Percentiles rank a stretch among this genome's conserved stretches.
These are phyloP conservation scores for Saccharomyces hybrid DNA, from an alignment of 1,139 yeast species.

Conservation along the genomic window DNA sequence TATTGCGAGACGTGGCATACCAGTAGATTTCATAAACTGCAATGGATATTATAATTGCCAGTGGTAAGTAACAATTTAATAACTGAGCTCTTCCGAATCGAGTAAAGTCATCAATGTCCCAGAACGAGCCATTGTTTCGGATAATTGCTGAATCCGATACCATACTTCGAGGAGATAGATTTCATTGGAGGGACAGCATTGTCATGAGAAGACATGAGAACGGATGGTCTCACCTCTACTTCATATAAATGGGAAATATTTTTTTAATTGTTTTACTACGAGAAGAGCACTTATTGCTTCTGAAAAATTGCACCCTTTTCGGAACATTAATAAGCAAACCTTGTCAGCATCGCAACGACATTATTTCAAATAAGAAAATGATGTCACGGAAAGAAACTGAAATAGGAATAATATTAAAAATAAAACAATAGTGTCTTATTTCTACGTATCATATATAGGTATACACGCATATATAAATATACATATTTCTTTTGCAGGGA, in stretches of 20 bases:
- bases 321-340: background rate
- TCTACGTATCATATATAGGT: constrained; percentile 2
- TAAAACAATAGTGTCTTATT: background rate
- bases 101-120: constrained; percentile 23
- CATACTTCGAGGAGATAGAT: background rate
- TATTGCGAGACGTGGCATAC: background rate
- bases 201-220: background rate
- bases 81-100: constrained; percentile 19
- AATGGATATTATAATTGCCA: constrained; percentile 4
- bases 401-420: background rate
- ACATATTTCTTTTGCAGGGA: constrained; percentile 4
- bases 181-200: background rate
- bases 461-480: constrained; percentile 4
- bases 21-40: background rate
- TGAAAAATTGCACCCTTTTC: background rate
- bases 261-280: too few species aligned
- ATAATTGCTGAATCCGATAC: background rate
- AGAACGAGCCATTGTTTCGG: constrained; percentile 12
- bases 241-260: background rate
- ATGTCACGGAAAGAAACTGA: too few species aligned
- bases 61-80: constrained; percentile 16
- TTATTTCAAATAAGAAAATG: too few species aligned
- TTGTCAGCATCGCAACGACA: too few species aligned
- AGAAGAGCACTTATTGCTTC: background rate
- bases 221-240: background rate